Evolutionary conservation across 2,329 filamentous ascomycete genomes (phyloP).

Genomic region (Sclerotinia subarctica): DNA sequence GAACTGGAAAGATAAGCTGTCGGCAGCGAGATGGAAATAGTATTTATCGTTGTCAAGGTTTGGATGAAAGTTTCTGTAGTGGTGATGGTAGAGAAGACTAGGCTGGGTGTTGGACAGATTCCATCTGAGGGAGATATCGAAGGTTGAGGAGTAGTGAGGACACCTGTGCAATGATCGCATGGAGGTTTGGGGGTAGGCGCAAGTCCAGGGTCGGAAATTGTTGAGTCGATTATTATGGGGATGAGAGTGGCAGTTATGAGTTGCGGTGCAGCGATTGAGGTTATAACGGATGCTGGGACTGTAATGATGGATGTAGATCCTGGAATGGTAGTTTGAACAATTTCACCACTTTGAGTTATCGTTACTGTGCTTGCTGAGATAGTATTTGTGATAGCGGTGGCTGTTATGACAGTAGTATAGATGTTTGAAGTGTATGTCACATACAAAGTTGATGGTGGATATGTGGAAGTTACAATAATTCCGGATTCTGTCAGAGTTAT

Average conservation of each 20-base stretch:
- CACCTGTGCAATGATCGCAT: not conserved
- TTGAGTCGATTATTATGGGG: not conserved
- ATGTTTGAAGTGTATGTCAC: constrained; percentile 8
- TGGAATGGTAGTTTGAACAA: constrained; percentile 1
- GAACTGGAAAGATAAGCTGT: not conserved
- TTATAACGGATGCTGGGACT: not conserved
- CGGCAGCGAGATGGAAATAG: not conserved
- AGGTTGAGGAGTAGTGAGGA: not conserved
- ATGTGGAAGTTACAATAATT: not conserved
- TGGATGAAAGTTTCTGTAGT: constrained; percentile 14
- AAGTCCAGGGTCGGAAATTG: not conserved
- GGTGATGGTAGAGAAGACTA: constrained; percentile 5
- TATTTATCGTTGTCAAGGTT: not conserved
- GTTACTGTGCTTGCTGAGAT: not conserved
- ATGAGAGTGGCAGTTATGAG: not conserved
- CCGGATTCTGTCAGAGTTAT: constrained; percentile 9
- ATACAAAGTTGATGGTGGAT: not conserved
- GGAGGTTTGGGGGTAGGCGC: not conserved
- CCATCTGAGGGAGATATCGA: not conserved
- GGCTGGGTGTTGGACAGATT: not conserved
- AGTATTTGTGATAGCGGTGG: constrained; percentile 10
- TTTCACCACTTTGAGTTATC: constrained; percentile 2
- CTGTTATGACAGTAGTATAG: constrained; percentile 5
- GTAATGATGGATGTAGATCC: not conserved
- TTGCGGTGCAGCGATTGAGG: not conserved